Percentiles rank a stretch among this genome's conserved stretches.
phyloP scores from a whole-genome alignment of 192 early-diverging fungal genomes.

The Coemansia sp. region DNA sequence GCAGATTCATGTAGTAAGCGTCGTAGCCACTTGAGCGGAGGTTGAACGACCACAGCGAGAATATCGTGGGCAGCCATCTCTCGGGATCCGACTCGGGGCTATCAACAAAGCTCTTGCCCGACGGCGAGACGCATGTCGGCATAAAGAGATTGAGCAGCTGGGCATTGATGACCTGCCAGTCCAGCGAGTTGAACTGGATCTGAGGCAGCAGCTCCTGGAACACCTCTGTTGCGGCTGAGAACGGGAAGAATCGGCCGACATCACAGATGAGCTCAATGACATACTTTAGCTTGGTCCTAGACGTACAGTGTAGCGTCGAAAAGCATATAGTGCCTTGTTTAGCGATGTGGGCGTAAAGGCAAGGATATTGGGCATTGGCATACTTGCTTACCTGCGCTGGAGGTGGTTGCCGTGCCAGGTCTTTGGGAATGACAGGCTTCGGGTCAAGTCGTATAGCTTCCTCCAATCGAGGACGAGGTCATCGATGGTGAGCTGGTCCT shows the following conservation, averaged over 20 bases:
- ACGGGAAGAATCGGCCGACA: constrained; percentile 67
- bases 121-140: constrained; percentile 52
- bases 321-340: background rate
- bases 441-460: constrained; percentile 69
- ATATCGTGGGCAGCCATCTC: constrained; percentile 80
- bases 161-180: constrained; percentile 60
- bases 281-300: constrained; percentile 43
- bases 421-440: constrained; percentile 64
- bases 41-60: constrained; percentile 82
- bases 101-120: constrained; percentile 1
- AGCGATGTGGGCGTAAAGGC: background rate
- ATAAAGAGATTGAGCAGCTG: constrained; percentile 72
- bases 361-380: background rate
- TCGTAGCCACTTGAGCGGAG: constrained; percentile 64
- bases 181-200: constrained; percentile 71
- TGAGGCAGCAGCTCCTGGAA: constrained; percentile 77
- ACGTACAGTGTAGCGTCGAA: background rate
- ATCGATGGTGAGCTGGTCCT: constrained; percentile 57
- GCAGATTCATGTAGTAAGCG: constrained; percentile 69
- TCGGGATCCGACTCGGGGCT: constrained; percentile 40
- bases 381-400: constrained; percentile 37
- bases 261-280: constrained; percentile 26
- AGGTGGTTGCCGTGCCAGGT: constrained; percentile 65
- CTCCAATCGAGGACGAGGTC: constrained; percentile 76
- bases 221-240: constrained; percentile 70